Evolutionary conservation across 169 alveolate species (phyloP), one percentile per base, ranked within the genome.

Genomic region (Plasmodium cynomolgi): DNA sequence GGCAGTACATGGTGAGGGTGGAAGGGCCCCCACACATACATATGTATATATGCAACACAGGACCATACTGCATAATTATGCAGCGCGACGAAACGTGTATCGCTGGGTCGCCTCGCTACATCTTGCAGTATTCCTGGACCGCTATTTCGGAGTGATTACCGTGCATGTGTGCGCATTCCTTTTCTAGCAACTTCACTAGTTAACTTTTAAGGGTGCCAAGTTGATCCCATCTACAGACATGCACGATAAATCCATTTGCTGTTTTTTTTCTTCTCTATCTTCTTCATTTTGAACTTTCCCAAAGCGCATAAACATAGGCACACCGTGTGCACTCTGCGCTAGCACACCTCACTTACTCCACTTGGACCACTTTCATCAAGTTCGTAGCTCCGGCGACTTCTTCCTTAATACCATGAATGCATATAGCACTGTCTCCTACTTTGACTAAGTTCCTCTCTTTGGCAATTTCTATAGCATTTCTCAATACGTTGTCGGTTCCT

Each of bases 371-470:
- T 95, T 98, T 98, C 96, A 99, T 95, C 80, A 98, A 97, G 95
- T 98, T 98, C 47, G 99, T 95, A 82, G 98, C 95, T 50, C 99
- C 99, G 1, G 99, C 98, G 68, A 98, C 97, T 93, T 98, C 99
- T 92, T 98, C 99, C 94, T 97, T 97, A 84, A 97, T 97, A 50
- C 99, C 99, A 90, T 98, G 99, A 58, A 98, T 98, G 11, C 98
- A 99, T 5, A 98, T 98, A 5, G 97, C 99, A 73, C 96, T 96
- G 84, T 98, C 99, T 20, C 99, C 99, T 29, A 97, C 83, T 72
- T 96, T 96, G 47, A 97, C 98, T 34, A 97, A 83, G 74, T 97
- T 98, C 91, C 96, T 91, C 83, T 97, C 99, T 97, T 99, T 99
- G 72, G 99, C 99, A 41, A 97, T 95, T 50, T 97, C 97, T 26